Conservation (phyloP, 2,329 filamentous ascomycete species). For the Fusarium xylarioides region DNA sequence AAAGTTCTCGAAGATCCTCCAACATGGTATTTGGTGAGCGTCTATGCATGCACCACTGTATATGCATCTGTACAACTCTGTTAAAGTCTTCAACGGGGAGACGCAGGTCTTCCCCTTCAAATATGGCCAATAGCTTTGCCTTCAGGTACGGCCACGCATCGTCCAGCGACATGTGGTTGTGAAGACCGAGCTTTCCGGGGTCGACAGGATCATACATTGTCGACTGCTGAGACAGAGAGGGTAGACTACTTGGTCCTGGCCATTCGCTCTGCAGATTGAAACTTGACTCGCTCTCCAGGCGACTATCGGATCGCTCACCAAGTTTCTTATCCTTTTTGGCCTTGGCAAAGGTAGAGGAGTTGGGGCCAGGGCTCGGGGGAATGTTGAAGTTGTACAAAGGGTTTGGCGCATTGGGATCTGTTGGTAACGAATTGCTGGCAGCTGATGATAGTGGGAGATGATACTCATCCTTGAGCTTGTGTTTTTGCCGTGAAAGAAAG, state of each 20-base stretch:
- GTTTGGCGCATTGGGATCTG: slow-evolving; percentile 77
- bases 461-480: slow-evolving; percentile 80
- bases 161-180: slow-evolving; percentile 76
- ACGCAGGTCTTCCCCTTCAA: slow-evolving; percentile 81
- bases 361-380: slow-evolving; percentile 75
- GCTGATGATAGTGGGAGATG: slow-evolving; percentile 78
- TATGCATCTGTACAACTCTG: slow-evolving; percentile 78
- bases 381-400: slow-evolving; percentile 83
- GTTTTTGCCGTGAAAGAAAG: slow-evolving; percentile 80
- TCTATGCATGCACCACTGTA: slow-evolving; percentile 80
- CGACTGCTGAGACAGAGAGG: slow-evolving; percentile 54
- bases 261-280: slow-evolving; percentile 57
- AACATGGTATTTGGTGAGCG: slow-evolving; percentile 75
- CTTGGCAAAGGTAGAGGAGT: slow-evolving; percentile 76
- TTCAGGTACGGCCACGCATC: slow-evolving; percentile 86
- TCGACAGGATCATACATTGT: slow-evolving; percentile 64
- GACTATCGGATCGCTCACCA: slow-evolving; percentile 68
- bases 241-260: slow-evolving; percentile 63
- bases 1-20: slow-evolving; percentile 78
- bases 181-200: slow-evolving; percentile 63
- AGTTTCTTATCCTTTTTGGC: slow-evolving; percentile 88
- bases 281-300: slow-evolving; percentile 62
- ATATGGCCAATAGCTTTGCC: slow-evolving; percentile 78
- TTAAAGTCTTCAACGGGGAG: slow-evolving; percentile 89
- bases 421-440: slow-evolving; percentile 78